Conservation (phyloP, 2,329 filamentous ascomycete genomes). For the Talaromyces amestolkiae region DNA sequence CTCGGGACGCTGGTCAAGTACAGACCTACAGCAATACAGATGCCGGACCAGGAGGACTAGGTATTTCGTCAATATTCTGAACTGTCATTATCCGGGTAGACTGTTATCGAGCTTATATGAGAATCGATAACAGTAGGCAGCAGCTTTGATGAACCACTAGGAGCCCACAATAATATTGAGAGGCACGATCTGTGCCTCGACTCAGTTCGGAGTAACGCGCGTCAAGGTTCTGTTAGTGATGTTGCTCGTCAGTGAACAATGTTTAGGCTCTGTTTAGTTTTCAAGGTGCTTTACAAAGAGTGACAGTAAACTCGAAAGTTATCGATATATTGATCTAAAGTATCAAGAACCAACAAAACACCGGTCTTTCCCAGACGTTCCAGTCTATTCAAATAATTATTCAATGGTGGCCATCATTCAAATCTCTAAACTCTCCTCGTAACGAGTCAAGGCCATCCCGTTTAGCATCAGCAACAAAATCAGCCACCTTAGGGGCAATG, state of each 20-base stretch:
- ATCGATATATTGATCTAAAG: neutral
- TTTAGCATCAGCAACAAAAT: neutral
- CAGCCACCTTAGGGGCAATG: slow-evolving; percentile 1
- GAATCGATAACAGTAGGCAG: slow-evolving; percentile 5
- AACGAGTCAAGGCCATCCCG: neutral
- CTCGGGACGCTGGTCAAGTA: slow-evolving; percentile 12
- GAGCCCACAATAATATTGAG: neutral
- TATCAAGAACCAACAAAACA: slow-evolving; percentile 20
- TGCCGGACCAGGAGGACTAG: slow-evolving; percentile 10
- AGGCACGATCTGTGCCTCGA: neutral
- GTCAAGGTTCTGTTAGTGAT: neutral
- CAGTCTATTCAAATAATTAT: neutral
- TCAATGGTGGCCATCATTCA: slow-evolving; percentile 14
- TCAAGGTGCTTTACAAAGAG: neutral
- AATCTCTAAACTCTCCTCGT: slow-evolving; percentile 13
- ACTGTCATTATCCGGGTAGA: neutral
- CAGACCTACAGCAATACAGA: slow-evolving; percentile 14
- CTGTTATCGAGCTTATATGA: slow-evolving; percentile 11
- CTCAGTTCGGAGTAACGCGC: neutral
- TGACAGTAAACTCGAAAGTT: neutral
- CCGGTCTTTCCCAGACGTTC: neutral
- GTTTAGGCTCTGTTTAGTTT: neutral
- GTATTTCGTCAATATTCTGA: neutral
- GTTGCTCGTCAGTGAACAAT: neutral
- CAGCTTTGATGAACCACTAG: slow-evolving; percentile 9